Conservation (phyloP, 2,329 filamentous ascomycete genomes). For the Cladobotryum mycophilum region DNA sequence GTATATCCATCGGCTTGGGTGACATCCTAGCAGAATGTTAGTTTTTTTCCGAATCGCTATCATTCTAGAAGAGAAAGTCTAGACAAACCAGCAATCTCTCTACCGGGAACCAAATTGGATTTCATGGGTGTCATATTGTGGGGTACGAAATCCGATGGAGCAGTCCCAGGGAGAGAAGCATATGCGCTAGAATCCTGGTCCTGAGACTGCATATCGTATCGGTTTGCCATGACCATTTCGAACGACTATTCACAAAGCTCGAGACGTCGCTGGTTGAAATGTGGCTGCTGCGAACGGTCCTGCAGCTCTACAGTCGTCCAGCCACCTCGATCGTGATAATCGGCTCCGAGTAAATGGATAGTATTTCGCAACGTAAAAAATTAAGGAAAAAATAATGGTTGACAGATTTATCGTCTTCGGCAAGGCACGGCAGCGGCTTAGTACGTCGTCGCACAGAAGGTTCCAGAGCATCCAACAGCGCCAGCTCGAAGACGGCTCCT, state of each 20-base stretch:
- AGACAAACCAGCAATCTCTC: conserved; percentile 23
- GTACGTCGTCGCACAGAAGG: background rate
- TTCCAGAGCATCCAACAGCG: background rate
- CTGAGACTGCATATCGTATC: conserved; percentile 23
- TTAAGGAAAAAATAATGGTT: no score
- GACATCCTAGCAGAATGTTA: conserved; percentile 24
- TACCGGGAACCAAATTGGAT: conserved; percentile 19
- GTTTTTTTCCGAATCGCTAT: background rate
- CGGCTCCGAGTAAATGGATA: no score
- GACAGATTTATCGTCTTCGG: background rate
- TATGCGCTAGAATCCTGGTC: conserved; percentile 24
- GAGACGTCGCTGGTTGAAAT: no score
- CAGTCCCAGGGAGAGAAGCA: conserved; percentile 27
- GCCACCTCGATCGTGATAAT: no score
- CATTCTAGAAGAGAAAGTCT: background rate
- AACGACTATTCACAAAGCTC: no score
- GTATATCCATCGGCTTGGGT: conserved; percentile 37
- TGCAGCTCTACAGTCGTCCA: no score
- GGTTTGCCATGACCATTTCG: conserved; percentile 19
- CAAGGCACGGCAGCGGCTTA: background rate
- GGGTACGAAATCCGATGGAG: conserved; percentile 21
- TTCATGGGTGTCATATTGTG: conserved; percentile 29
- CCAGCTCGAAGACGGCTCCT: background rate
- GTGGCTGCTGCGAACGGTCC: no score
- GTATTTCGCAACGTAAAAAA: no score